Conservation (phyloP, 192 early-diverging fungal genomes). For the Pilobolus umbonatus region DNA sequence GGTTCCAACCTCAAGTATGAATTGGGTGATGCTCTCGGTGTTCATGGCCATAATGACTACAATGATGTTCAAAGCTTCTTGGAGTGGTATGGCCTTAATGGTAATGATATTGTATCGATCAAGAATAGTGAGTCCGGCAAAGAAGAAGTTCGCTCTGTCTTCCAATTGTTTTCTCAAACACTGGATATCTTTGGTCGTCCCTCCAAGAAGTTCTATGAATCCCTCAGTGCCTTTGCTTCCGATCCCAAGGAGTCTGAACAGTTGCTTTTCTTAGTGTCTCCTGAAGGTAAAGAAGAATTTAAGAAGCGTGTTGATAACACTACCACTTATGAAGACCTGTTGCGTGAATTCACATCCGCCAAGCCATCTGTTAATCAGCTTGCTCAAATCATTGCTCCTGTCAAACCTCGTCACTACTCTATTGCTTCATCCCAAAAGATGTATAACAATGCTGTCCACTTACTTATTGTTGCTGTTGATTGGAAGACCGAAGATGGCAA, state of each 20-base stretch:
- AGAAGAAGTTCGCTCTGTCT: constrained; percentile 66
- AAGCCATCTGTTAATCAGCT: constrained; percentile 69
- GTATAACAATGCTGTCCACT: constrained; percentile 85
- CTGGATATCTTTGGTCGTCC: constrained; percentile 94
- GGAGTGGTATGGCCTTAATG: constrained; percentile 64
- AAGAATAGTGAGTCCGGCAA: constrained; percentile 53
- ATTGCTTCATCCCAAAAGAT: constrained; percentile 88
- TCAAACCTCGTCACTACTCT: constrained; percentile 98
- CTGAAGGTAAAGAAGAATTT: constrained; percentile 74
- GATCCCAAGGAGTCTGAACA: constrained; percentile 64
- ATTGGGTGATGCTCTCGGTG: constrained; percentile 91
- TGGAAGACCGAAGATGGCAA: constrained; percentile 71
- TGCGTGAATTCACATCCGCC: constrained; percentile 82
- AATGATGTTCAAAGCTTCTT: constrained; percentile 71
- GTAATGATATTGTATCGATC: constrained; percentile 52
- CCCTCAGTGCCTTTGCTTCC: constrained; percentile 65
- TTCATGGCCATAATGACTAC: constrained; percentile 84
- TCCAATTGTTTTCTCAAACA: constrained; percentile 76
- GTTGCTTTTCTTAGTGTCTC: constrained; percentile 58
- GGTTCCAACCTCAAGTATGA: constrained; percentile 81
- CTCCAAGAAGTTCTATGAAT: constrained; percentile 89
- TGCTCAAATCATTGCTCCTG: constrained; percentile 68
- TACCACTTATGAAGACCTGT: constrained; percentile 79
- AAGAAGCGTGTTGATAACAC: constrained; percentile 80
- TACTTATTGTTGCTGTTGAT: constrained; percentile 89